Base-by-base conservation (phyloP, 352 stramenopile genomes). In the Pythium folliculosum region DNA sequence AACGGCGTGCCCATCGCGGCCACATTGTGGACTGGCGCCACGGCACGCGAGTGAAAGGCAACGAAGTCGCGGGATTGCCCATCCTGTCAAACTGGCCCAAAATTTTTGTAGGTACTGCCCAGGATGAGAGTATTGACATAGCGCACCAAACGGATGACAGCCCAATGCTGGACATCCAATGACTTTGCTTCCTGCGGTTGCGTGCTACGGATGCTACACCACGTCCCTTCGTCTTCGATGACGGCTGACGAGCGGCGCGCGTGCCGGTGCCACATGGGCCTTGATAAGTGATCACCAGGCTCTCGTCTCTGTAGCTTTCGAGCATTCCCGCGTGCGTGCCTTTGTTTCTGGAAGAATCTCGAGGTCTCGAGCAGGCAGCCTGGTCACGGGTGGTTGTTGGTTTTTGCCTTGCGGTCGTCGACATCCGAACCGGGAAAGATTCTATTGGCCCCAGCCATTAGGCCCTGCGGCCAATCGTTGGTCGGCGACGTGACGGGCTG, bases 261-360 rank as follows among this genome's bases (percentile, higher is more conserved):
- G 32, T 63, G 57, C 44, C 44, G 57, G 44, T 63, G 45, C 25
- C 55, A 60, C 54, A 50, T 40, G 12, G 50, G 43, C 22, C 25
- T 9, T 2, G n/a, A 38, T 27, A 23, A 22, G 22, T 35, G 16
- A 40, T 40, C 50, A 6, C 32, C 14, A 38, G 25, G 23, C 30
- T 22, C 21, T 60, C 37, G 53, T 62, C 55, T 62, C 40, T 62
- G 55, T 43, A 40, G 7, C 40, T 27, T 9, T 43, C n/a, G 5
- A 35, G 27, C 35, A 47, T 56, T 23, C 35, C 27, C 13, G 45
- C 10, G 7, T 27, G 63, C 63, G 48, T 55, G 63, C 63, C 55
- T 70, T 57, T 70, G 63, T 21, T 45, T 63, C 63, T 58, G 21
- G 59, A 55, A 45, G 45, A 65, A 37, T 57, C 58, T 54, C n/a